Conservation (phyloP, 2,329 filamentous ascomycete species). For the Colletotrichum sp. region DNA sequence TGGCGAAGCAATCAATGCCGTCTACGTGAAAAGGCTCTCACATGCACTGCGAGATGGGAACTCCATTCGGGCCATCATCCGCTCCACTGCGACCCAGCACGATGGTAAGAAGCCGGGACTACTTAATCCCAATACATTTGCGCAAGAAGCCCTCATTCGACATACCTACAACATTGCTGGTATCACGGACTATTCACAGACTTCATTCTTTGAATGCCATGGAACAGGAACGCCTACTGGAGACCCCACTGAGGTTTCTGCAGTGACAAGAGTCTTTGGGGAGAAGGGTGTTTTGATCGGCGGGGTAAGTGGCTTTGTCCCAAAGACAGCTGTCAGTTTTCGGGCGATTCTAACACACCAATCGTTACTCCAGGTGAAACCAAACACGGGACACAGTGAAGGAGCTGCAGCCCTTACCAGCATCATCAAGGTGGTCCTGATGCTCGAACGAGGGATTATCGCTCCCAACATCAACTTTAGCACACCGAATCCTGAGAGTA, state of each 20-base stretch:
- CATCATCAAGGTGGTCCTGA: conserved; percentile 36
- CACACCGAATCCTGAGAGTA: background rate
- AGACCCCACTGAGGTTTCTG: conserved; percentile 43
- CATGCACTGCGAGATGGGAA: conserved; percentile 46
- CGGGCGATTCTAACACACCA: background rate
- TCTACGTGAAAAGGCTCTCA: conserved; percentile 44
- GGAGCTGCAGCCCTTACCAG: conserved; percentile 33
- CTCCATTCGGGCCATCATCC: conserved; percentile 33
- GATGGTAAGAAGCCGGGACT: conserved; percentile 42
- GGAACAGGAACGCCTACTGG: conserved; percentile 50
- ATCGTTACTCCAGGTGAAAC: conserved; percentile 28
- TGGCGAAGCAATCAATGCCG: conserved; percentile 39
- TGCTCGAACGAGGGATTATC: conserved; percentile 12
- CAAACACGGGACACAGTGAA: conserved; percentile 42
- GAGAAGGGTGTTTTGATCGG: conserved; percentile 27
- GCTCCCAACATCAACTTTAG: conserved; percentile 14
- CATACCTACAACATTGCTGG: conserved; percentile 27
- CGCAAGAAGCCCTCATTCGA: conserved; percentile 32
- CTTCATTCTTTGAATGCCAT: conserved; percentile 42
- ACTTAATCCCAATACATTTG: conserved; percentile 36
- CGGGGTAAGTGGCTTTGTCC: conserved; percentile 25
- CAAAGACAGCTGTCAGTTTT: background rate
- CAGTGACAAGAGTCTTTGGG: conserved; percentile 36
- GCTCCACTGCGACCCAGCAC: conserved; percentile 30
- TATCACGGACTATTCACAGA: conserved; percentile 23